Conservation (phyloP, 1,284 basidiomycete species). For the Afroboletus lepidellus region DNA sequence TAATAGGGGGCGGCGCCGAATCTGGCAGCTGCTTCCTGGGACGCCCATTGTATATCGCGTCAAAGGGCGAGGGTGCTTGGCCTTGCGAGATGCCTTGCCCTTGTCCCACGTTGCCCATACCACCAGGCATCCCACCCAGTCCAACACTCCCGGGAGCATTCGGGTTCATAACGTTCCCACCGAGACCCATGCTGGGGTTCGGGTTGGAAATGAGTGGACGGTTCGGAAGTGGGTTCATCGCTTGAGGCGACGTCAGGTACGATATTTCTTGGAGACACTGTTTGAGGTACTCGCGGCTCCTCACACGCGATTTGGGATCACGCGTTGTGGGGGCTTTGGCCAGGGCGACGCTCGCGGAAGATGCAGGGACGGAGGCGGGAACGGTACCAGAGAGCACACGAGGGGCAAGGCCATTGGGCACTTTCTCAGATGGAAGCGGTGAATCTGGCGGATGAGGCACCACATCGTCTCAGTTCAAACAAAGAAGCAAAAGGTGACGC, state of each 20-base stretch:
- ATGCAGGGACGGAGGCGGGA: constrained; percentile 34
- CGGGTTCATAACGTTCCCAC: constrained; percentile 20
- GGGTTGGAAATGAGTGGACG: constrained; percentile 71
- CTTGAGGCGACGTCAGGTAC: constrained; percentile 94
- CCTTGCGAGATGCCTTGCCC: constrained; percentile 17
- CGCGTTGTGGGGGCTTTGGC: constrained; percentile 76
- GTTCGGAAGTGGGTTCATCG: constrained; percentile 94
- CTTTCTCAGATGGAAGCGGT: constrained; percentile 68
- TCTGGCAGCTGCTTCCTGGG: constrained; percentile 79
- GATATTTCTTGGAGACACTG: constrained; percentile 99
- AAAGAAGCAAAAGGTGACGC: constrained; percentile 23
- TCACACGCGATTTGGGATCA: constrained; percentile 91
- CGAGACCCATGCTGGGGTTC: constrained; percentile 39
- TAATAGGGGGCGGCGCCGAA: constrained; percentile 28
- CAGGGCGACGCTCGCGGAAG: constrained; percentile 39
- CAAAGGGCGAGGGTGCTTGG: constrained; percentile 53
- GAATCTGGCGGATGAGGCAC: constrained; percentile 50
- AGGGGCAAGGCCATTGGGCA: constrained; percentile 55
- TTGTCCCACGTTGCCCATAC: constrained; percentile 16
- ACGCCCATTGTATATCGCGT: constrained; percentile 71
- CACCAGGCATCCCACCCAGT: constrained; percentile 10
- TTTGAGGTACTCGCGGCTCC: constrained; percentile 96
- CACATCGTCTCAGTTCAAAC: neutral
- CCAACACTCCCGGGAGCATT: constrained; percentile 14
- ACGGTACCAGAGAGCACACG: constrained; percentile 57